Conservation (phyloP, 371 early-diverging fungal genomes). For the Apophysomyces elegans region DNA sequence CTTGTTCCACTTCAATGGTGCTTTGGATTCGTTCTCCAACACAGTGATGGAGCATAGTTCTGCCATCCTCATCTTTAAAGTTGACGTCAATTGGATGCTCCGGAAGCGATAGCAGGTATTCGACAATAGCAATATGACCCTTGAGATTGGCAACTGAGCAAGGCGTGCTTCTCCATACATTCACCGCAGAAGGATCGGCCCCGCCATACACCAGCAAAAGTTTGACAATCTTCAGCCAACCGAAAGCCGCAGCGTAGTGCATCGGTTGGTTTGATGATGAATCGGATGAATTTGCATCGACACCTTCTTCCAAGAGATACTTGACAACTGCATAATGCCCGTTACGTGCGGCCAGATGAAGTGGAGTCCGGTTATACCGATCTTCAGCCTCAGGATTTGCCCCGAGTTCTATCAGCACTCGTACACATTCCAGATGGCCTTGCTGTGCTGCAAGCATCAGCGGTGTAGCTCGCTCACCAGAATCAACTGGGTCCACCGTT, state of each 20-base stretch:
- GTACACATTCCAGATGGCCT: constrained; percentile 55
- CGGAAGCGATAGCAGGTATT: constrained; percentile 47
- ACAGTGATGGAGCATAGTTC: constrained; percentile 52
- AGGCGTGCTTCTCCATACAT: constrained; percentile 63
- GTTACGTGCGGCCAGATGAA: constrained; percentile 56
- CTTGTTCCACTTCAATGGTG: constrained; percentile 38
- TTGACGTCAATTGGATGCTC: constrained; percentile 43
- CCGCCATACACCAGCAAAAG: constrained; percentile 49
- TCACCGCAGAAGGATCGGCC: constrained; percentile 47
- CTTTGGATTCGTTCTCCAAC: constrained; percentile 25
- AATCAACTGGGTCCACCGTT: constrained; percentile 44
- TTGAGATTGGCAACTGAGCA: constrained; percentile 64
- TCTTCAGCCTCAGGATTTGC: constrained; percentile 50
- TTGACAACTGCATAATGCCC: constrained; percentile 51
- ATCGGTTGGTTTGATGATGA: constrained; percentile 54
- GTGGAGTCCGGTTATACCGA: constrained; percentile 50
- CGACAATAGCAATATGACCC: constrained; percentile 55
- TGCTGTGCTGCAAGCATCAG: constrained; percentile 50
- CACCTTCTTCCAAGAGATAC: constrained; percentile 47
- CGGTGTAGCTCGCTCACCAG: constrained; percentile 49
- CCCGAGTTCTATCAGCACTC: constrained; percentile 50
- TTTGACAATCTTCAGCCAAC: constrained; percentile 45
- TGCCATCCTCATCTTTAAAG: constrained; percentile 54
- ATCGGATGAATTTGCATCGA: constrained; percentile 52
- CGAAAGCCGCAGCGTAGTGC: constrained; percentile 67